A percentile compares a stretch with the other conserved stretches of the same genome.
Evolutionary conservation across 2,329 filamentous ascomycete species (phyloP).

Genomic region (Aspergillus calidoustus): DNA sequence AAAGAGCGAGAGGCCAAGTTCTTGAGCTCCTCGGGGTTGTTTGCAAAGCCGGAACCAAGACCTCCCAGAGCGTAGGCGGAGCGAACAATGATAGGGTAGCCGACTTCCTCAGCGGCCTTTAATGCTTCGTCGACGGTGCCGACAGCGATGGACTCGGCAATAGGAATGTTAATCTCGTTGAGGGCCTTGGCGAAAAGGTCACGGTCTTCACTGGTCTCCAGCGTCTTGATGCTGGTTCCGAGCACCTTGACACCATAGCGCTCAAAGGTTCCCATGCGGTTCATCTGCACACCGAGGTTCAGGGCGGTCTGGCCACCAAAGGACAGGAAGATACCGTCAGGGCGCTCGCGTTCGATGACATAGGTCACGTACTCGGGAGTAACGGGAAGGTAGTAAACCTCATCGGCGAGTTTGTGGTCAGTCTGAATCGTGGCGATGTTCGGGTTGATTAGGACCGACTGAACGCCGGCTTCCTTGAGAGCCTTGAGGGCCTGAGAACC

Average conservation of each 20-base stretch:
- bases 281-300: conserved; percentile 96
- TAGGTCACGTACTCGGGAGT: conserved; percentile 97
- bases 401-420: conserved; percentile 91
- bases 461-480: conserved; percentile 89
- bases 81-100: conserved; percentile 97
- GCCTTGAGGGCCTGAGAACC: conserved; percentile 96
- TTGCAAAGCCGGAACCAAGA: conserved; percentile 93
- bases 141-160: conserved; percentile 94
- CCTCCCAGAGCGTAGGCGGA: conserved; percentile 96
- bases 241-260: conserved; percentile 95
- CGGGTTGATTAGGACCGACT: conserved; percentile 93
- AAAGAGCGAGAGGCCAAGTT: conserved; percentile 92
- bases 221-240: conserved; percentile 89
- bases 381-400: conserved; percentile 97
- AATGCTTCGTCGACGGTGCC: conserved; percentile 90
- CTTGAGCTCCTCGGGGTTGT: conserved; percentile 89
- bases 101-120: conserved; percentile 80
- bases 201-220: conserved; percentile 94
- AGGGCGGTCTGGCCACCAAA: conserved; percentile 97
- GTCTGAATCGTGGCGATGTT: conserved; percentile 99
- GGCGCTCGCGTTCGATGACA: conserved; percentile 93
- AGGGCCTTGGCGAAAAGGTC: conserved; percentile 95
- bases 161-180: conserved; percentile 96
- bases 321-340: conserved; percentile 95
- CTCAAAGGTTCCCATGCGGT: conserved; percentile 92